phyloP scores from a whole-genome alignment of 2,329 filamentous ascomycete species.

The Conoideocrella luteorostrata region DNA sequence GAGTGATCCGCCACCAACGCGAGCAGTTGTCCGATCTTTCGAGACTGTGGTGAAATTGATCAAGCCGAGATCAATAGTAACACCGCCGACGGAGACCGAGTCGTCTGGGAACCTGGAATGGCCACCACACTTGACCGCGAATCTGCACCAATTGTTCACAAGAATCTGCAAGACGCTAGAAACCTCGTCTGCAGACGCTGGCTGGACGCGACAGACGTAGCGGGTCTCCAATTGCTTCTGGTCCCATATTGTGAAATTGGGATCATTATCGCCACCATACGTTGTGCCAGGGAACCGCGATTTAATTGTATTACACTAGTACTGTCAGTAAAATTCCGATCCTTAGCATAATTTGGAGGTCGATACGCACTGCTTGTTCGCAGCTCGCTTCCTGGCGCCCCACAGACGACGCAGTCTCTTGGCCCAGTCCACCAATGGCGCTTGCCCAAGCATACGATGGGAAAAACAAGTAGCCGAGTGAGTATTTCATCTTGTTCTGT shows the following conservation, averaged over 20 bases:
- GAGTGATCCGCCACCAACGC: constrained; percentile 36
- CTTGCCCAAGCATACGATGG: too few relatives aligned
- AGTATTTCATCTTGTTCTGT: too few relatives aligned
- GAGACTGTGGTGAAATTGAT: constrained; percentile 14
- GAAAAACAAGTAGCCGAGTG: too few relatives aligned
- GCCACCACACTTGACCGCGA: constrained; percentile 14
- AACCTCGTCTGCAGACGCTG: constrained; percentile 8
- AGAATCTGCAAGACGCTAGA: constrained; percentile 6
- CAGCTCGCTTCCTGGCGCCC: too few relatives aligned
- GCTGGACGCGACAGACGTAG: constrained; percentile 13
- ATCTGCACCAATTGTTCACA: constrained; percentile 10
- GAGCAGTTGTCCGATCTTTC: constrained; percentile 25
- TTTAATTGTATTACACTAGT: too few relatives aligned
- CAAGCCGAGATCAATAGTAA: constrained; percentile 15
- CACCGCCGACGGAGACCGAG: constrained; percentile 14
- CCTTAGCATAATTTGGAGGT: too few relatives aligned
- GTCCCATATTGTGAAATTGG: constrained; percentile 15
- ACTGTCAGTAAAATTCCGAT: too few relatives aligned
- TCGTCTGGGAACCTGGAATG: constrained; percentile 6
- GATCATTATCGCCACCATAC: too few relatives aligned
- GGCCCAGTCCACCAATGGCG: too few relatives aligned
- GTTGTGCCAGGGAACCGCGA: too few relatives aligned
- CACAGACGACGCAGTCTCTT: too few relatives aligned
- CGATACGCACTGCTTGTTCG: too few relatives aligned
- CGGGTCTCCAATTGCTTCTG: constrained; percentile 13